Conservation (phyloP, 139 green algal genomes). For the Tetradesmus lagerheimii region DNA sequence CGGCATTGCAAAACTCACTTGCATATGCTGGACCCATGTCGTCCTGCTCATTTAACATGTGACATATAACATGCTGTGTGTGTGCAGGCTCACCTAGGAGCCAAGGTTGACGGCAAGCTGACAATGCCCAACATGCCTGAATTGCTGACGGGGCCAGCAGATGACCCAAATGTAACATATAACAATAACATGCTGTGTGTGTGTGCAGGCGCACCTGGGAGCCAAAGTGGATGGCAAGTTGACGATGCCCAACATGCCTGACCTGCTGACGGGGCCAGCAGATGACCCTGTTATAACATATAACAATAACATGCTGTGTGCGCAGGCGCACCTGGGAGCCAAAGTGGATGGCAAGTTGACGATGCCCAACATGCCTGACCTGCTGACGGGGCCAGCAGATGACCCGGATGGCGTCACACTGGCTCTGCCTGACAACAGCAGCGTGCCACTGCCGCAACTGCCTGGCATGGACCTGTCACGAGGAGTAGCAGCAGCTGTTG, state of each 20-base stretch:
- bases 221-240: slow-evolving; percentile 47
- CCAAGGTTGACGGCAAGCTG: slow-evolving; percentile 43
- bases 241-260: slow-evolving; percentile 44
- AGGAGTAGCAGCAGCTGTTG: slow-evolving; percentile 30
- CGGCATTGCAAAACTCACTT: too few relatives aligned
- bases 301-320: too few relatives aligned
- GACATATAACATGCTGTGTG: too few relatives aligned
- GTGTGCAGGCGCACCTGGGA: not conserved
- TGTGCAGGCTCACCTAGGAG: slow-evolving; percentile 43
- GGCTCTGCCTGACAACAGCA: slow-evolving; percentile 70
- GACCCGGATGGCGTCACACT: slow-evolving; percentile 45
- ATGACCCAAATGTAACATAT: too few relatives aligned
- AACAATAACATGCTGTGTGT: too few relatives aligned
- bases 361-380: slow-evolving; percentile 46
- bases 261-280: slow-evolving; percentile 32
- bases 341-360: slow-evolving; percentile 47
- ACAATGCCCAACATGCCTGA: slow-evolving; percentile 24
- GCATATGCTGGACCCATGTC: too few relatives aligned
- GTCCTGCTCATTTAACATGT: too few relatives aligned
- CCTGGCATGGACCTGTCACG: slow-evolving; percentile 50
- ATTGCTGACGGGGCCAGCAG: too few relatives aligned
- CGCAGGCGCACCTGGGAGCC: slow-evolving; percentile 44
- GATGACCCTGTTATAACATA: too few relatives aligned
- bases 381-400: slow-evolving; percentile 31
- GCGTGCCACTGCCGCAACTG: slow-evolving; percentile 57